phyloP scores from a whole-genome alignment of 2,329 filamentous ascomycete genomes.

The Metarhizium rileyi region DNA sequence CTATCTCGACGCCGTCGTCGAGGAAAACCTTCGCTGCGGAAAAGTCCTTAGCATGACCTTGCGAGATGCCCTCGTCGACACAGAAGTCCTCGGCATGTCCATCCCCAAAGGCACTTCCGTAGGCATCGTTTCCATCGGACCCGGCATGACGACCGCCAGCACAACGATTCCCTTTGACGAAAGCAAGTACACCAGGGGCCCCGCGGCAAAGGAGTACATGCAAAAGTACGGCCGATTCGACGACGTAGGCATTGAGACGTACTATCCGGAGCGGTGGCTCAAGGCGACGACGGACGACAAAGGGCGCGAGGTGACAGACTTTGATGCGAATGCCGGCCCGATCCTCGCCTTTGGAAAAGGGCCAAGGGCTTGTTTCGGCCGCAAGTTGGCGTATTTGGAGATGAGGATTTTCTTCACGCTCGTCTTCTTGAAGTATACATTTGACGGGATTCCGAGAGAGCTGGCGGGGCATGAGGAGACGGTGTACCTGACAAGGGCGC shows the following conservation, averaged over 20 bases:
- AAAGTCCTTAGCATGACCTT: background rate
- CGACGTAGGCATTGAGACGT: conserved; percentile 15
- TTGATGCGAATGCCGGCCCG: conserved; percentile 1
- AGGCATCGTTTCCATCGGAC: background rate
- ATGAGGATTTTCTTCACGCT: conserved; percentile 11
- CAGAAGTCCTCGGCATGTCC: background rate
- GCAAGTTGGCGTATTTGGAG: conserved; percentile 19
- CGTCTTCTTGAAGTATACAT: background rate
- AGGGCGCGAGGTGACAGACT: background rate
- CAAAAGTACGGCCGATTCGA: conserved; percentile 4
- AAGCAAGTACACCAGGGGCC: background rate
- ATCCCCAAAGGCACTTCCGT: background rate
- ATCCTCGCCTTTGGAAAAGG: conserved; percentile 16
- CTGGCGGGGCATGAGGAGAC: background rate
- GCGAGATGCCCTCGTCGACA: background rate
- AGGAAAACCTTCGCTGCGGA: background rate
- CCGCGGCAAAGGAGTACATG: background rate
- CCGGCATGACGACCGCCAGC: background rate
- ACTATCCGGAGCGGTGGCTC: conserved; percentile 29
- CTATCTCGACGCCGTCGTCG: background rate
- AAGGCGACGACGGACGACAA: conserved; percentile 6
- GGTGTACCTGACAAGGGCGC: background rate
- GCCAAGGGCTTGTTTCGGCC: conserved; percentile 17
- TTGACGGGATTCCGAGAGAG: background rate
- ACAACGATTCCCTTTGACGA: background rate